Base-by-base conservation (phyloP, 2,329 filamentous ascomycete genomes). In the Claviceps digitariae region DNA sequence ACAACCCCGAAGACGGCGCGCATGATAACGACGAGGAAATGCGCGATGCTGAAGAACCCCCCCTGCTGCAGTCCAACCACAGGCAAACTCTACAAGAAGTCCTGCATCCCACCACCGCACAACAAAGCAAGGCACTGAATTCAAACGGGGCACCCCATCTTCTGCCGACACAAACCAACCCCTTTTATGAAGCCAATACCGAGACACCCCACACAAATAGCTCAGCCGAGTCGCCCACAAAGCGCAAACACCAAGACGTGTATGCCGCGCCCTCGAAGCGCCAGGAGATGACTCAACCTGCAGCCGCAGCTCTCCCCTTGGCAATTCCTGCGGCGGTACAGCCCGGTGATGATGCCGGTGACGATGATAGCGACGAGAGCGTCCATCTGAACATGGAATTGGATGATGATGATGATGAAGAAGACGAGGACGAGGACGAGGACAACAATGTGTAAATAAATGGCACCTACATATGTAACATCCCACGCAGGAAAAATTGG, bases 301-400 rank as follows among this genome's bases (percentile, higher is more conserved):
- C 48, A 20, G 34, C 54, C 23, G 55, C 48, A 15, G 20, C 50
- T 4, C 52, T 46, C 29, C 52, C 52, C n/a, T 59, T 56, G 8
- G 57, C 57, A 20, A 59, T 60, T 13, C 56, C 63, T 29, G 51
- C 55, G 5, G 59, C 25, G 58, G 56, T 46, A 13, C 59, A 25
- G 56, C n/a, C n/a, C n/a, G 57, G 38, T 10, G 68, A 68, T 4
- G 72, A 68, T 1, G 72, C 72, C n/a, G 72, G 74, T 21, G 51
- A 46, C 20, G 51, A 51, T 21, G 70, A 72, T 34, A 72, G 72
- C 15, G 76, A 79, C 53, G 76, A 74, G 52, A 81, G 77, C 55
- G 73, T 81, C 13, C 75, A 81, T 64, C 66, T 81, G 54, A 77
- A 81, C 52, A 81, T 81, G 76, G 77, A 78, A 47, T 63, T 82